Percentiles rank a stretch among this genome's conserved stretches.
Evolutionary conservation across 1,284 basidiomycete genomes (phyloP).

Genomic region (Schizopora paradoxa): DNA sequence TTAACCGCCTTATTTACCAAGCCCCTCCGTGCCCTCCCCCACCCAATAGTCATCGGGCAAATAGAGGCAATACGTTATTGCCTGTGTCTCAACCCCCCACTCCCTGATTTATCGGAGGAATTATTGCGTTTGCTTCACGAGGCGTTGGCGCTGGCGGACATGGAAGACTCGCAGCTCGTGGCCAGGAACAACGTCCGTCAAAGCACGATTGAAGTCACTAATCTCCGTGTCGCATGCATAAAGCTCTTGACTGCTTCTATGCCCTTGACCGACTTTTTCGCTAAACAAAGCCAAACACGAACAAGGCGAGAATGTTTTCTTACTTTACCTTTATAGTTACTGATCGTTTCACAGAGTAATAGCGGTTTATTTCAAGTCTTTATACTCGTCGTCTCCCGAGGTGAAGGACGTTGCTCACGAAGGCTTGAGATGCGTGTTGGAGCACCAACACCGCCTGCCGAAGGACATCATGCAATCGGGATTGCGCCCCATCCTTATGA

Average conservation of each 20-base stretch:
- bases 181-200: constrained; percentile 75
- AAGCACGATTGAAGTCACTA: constrained; percentile 65
- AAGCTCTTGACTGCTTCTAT: constrained; percentile 91
- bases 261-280: constrained; percentile 90
- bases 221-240: constrained; percentile 94
- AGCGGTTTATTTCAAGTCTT: constrained; percentile 96
- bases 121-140: constrained; percentile 91
- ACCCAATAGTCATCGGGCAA: constrained; percentile 96
- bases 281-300: constrained; percentile 74
- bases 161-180: constrained; percentile 83
- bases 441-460: constrained; percentile 88
- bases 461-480: constrained; percentile 96
- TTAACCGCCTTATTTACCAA: constrained; percentile 92
- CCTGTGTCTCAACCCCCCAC: constrained; percentile 76
- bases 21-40: constrained; percentile 93
- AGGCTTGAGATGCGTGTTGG: constrained; percentile 85
- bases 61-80: constrained; percentile 97
- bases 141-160: constrained; percentile 92
- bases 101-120: constrained; percentile 90
- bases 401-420: constrained; percentile 97
- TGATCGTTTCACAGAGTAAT: constrained; percentile 60
- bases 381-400: constrained; percentile 91
- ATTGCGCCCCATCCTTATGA: constrained; percentile 94
- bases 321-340: constrained; percentile 11
- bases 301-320: constrained; percentile 56